Evolutionary conservation across 345 rosid genomes (phyloP).

Genomic region (Populus alba): DNA sequence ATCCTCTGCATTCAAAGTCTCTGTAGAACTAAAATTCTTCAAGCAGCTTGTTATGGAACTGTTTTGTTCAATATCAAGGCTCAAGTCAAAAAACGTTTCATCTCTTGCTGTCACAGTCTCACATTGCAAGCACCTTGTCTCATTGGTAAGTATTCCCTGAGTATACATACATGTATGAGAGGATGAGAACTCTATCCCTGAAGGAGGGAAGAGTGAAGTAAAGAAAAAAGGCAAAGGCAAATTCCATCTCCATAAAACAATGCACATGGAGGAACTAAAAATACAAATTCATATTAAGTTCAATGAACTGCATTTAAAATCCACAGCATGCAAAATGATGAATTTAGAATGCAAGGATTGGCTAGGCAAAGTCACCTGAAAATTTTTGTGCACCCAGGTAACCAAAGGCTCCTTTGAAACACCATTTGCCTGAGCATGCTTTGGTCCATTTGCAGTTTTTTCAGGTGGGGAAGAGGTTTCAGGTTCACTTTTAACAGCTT

Average conservation of each 20-base stretch:
- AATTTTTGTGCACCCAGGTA: conserved; percentile 97
- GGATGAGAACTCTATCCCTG: conserved; percentile 7
- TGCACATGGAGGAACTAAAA: neutral
- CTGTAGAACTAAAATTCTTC: conserved; percentile 99
- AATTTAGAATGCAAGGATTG: neutral
- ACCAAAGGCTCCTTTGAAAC: conserved; percentile 79
- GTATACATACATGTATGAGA: conserved; percentile 16
- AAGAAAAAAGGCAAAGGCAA: neutral
- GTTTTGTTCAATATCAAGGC: conserved; percentile 99
- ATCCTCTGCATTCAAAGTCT: conserved; percentile 98
- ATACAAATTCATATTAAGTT: neutral
- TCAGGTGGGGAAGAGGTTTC: conserved; percentile 78
- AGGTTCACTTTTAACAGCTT: conserved; percentile 65
- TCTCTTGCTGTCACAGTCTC: conserved; percentile 99
- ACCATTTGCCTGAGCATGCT: conserved; percentile 66
- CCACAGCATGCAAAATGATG: neutral
- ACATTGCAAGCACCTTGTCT: conserved; percentile 92
- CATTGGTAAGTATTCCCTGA: conserved; percentile 98
- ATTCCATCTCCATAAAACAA: neutral
- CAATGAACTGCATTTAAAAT: neutral
- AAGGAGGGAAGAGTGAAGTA: neutral
- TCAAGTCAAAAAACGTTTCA: conserved; percentile 92
- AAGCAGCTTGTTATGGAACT: conserved; percentile 98
- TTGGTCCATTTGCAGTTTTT: conserved; percentile 72
- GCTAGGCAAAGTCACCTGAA: conserved; percentile 56